Evolutionary conservation across 129 eudicot species (phyloP), one percentile per base, ranked within the genome.

Genomic region (Arctium lappa): DNA sequence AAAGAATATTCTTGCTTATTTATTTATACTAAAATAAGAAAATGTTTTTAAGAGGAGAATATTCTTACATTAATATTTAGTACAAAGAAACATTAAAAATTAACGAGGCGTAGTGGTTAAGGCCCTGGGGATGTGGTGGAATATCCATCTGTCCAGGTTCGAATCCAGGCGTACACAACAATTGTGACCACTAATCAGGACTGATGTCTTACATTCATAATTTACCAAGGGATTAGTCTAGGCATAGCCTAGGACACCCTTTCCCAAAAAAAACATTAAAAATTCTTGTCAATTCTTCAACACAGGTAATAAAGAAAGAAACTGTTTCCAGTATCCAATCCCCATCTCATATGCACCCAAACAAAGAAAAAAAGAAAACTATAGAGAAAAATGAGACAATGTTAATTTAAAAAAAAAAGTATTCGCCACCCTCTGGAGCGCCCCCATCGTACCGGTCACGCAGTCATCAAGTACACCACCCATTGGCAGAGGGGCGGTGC

Each of bases 331-430:
- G 65, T 13, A 44, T 76, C 81, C 36, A 69, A 33, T 40, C 74
- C 66, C 66, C 66, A 56, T 32, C 83, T 73, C 75, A 78, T 75
- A 10, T 46, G 33, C 68, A 68, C 40, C 11, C 73, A 72, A 18
- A 78, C 39, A 76, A 31, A 76, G 22, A 42, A 77, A 48, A 78
- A 79, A 83, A 50, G 63, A 53, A 53, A 56, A 56, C 66, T 56
- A 16, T 3, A 56, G 11, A 15, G 22, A 56, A 56, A 56, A 56
- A 56, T 56, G 66, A 56, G 27, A 56, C 1, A 16, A 56, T 56
- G 18, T 56, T 22, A 22, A 22, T 22, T 22, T 13, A 3, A 53
- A 10, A 11, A 10, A 11, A 53, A 13, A 53, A 53, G 63, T 53
- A 42, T 1, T 42, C 2, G 12, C 50, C 50, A 1, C 50, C 50